Conservation (phyloP, 2,329 filamentous ascomycete species). For the Harringtonia aguacate region DNA sequence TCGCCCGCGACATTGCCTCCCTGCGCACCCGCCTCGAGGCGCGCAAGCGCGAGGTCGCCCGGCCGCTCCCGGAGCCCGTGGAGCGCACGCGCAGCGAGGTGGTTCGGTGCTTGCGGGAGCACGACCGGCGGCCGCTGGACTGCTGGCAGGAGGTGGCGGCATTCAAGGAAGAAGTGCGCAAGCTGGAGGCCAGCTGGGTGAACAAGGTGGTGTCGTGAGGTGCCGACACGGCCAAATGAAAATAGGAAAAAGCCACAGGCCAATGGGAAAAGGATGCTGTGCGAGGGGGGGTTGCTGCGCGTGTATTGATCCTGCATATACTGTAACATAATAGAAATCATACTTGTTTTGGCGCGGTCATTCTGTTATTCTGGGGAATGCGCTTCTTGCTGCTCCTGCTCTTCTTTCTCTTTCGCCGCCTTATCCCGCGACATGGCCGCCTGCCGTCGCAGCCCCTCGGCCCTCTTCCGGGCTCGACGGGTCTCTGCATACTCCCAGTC, state of each 20-base stretch:
- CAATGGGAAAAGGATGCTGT: background rate
- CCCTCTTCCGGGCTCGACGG: conserved; percentile 43
- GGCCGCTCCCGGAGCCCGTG: conserved; percentile 59
- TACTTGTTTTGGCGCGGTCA: background rate
- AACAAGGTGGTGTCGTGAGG: conserved; percentile 57
- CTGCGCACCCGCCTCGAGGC: conserved; percentile 49
- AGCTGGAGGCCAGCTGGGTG: conserved; percentile 79
- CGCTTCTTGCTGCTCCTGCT: background rate
- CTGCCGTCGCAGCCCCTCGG: conserved; percentile 37
- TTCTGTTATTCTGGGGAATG: background rate
- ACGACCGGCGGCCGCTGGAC: conserved; percentile 82
- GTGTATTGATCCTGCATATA: too few species aligned
- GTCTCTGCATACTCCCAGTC: conserved; percentile 44
- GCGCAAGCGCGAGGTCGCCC: conserved; percentile 50
- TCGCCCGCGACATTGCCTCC: conserved; percentile 48
- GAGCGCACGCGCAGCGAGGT: conserved; percentile 67
- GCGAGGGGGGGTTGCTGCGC: too few species aligned
- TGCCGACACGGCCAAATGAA: background rate
- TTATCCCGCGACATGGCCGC: conserved; percentile 22
- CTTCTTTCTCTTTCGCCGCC: background rate
- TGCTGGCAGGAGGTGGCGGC: conserved; percentile 89
- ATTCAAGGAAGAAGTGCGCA: conserved; percentile 82
- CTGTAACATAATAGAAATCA: background rate
- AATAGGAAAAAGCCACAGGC: background rate
- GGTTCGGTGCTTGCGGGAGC: conserved; percentile 67